Percentiles rank a stretch among this genome's conserved stretches.
These are phyloP conservation scores for Paramecium biaurelia DNA, from an alignment of 73 alveolate genomes.

Conservation along the genomic window DNA sequence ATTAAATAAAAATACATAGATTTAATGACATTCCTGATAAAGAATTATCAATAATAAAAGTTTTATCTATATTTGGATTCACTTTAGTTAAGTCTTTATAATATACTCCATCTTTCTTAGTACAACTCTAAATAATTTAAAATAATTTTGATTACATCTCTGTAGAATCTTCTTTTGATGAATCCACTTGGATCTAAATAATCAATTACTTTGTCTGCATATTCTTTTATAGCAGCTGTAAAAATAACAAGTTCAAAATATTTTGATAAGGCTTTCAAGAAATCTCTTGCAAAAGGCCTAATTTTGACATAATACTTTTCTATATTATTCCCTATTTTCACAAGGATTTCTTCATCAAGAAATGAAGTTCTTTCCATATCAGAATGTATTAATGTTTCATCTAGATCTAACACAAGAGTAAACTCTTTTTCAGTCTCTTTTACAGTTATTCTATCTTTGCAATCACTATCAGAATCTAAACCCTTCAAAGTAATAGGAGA, in stretches of 20 bases:
- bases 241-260: constrained; percentile 67
- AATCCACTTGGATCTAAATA: constrained; percentile 81
- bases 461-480: neutral
- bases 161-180: neutral
- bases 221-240: constrained; percentile 70
- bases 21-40: neutral
- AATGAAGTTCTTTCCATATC: neutral
- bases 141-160: neutral
- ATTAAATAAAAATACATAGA: neutral
- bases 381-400: constrained; percentile 66
- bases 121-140: neutral
- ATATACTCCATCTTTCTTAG: constrained; percentile 23
- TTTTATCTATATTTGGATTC: neutral
- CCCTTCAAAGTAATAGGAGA: neutral
- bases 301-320: constrained; percentile 55
- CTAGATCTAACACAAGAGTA: constrained; percentile 67
- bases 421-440: constrained; percentile 14
- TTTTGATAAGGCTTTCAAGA: constrained; percentile 53
- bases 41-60: constrained; percentile 29
- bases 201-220: constrained; percentile 80
- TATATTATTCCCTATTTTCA: constrained; percentile 38
- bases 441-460: neutral
- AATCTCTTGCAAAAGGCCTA: constrained; percentile 68
- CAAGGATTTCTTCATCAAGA: constrained; percentile 54
- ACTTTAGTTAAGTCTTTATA: constrained; percentile 37